Base-by-base conservation (phyloP, 2,329 filamentous ascomycete species). In the Claviceps maximensis region DNA sequence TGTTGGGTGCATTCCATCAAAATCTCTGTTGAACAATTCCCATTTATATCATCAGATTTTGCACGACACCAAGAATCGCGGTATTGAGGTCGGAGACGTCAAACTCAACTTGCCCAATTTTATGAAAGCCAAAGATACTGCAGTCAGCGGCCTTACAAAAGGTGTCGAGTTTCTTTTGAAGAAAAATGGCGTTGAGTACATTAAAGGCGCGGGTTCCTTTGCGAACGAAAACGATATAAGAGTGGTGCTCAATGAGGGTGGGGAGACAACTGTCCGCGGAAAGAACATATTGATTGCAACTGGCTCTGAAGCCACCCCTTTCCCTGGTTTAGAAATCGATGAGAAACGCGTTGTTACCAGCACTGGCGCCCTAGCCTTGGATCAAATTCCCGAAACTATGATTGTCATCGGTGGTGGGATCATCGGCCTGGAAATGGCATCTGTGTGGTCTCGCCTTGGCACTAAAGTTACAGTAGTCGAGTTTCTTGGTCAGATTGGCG, bases 231-330 rank as follows among this genome's bases (percentile, higher is more conserved):
- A 96, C 74, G 91, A 93, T 63, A 74, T 98, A 71, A 90, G 89
- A 72, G 88, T 98, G 63, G 84, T 86, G 65, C 82, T 96, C 57
- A 81, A 86, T 62, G 91, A 97, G 21, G 93, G 93, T 63, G 90
- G 91, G 67, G 90, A 97, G 79, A 85, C 87, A 58, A 87, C 80
- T 59, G 74, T 97, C 56, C 79, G 81, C 61, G 93, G 83, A 66
- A 97, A 97, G 84, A 98, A 98, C 76, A 95, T 98, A 68, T 77
- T 98, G 64, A 95, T 98, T 69, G 91, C 93, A 57, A 98, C 93
- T 59, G 93, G 93, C 60, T 91, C 86, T 63, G 93, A 98, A 74
- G 82, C 89, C 49, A 96, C 93, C 49, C 93, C 91, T 29, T 98
- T 98, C 79, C 93, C 93, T 45, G 93, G 93, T 52, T 79, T 98